These are phyloP conservation scores for Tricholoma terreum DNA, from an alignment of 768 basidiomycete species.

Conservation along the genomic window DNA sequence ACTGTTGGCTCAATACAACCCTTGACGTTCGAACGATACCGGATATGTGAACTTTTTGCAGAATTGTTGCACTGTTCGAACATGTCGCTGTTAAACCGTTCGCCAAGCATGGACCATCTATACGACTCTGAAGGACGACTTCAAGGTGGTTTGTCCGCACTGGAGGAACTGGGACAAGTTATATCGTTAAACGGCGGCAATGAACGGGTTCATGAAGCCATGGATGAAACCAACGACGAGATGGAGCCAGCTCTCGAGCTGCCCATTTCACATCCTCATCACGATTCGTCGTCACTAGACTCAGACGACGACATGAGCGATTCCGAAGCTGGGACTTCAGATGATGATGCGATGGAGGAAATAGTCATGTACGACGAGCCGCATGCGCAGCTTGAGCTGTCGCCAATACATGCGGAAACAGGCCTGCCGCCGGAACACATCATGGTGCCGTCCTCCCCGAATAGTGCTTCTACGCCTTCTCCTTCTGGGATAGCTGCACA, in stretches of 20 bases:
- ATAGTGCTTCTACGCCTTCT: constrained; percentile 26
- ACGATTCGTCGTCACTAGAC: constrained; percentile 52
- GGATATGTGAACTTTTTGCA: constrained; percentile 95
- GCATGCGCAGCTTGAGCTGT: constrained; percentile 29
- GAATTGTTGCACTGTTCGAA: constrained; percentile 97
- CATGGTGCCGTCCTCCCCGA: constrained; percentile 29
- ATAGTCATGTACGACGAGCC: constrained; percentile 73
- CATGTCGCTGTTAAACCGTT: constrained; percentile 92
- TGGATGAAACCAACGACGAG: constrained; percentile 59
- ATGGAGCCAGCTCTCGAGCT: constrained; percentile 65
- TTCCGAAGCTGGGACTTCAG: constrained; percentile 69
- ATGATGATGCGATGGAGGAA: constrained; percentile 82
- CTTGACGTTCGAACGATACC: constrained; percentile 91
- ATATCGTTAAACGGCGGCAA: constrained; percentile 63
- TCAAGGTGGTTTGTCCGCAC: constrained; percentile 78
- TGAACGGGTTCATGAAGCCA: constrained; percentile 50
- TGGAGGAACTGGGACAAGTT: constrained; percentile 86
- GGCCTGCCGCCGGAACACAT: constrained; percentile 31
- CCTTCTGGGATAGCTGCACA: constrained; percentile 28
- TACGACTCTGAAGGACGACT: constrained; percentile 84
- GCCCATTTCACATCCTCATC: constrained; percentile 52
- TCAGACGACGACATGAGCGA: constrained; percentile 80
- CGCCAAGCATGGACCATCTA: constrained; percentile 59
- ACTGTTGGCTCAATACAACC: constrained; percentile 74
- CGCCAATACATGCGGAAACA: constrained; percentile 25